Evolutionary conservation across 306 rosid species (phyloP).

Genomic region (Abrus pulchellus): DNA sequence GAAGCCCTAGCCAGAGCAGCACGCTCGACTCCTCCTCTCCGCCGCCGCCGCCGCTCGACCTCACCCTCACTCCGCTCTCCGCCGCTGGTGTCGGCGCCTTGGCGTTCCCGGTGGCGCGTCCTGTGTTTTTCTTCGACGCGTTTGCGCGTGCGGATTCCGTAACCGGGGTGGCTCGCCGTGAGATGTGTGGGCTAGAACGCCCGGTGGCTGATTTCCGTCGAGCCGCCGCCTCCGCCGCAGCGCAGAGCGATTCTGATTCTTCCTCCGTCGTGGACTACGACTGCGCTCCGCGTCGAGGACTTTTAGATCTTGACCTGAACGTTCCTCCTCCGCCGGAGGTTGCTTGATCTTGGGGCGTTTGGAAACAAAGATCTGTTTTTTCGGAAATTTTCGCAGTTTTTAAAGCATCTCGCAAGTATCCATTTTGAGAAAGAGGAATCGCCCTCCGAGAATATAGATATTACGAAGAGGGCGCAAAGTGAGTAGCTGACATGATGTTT

Average conservation of each 20-base stretch:
- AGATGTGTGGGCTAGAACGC: slow-evolving; percentile 52
- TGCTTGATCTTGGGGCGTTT: slow-evolving; percentile 55
- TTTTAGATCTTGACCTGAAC: slow-evolving; percentile 80
- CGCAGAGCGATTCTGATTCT: slow-evolving; percentile 62
- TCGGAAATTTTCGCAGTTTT: not conserved
- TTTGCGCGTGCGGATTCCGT: slow-evolving; percentile 54
- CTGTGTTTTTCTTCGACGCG: slow-evolving; percentile 64
- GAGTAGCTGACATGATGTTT: slow-evolving; percentile 50
- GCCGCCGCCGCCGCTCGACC: slow-evolving; percentile 58
- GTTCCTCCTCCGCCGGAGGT: slow-evolving; percentile 70
- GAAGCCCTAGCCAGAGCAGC: slow-evolving; percentile 78
- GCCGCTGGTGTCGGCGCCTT: not conserved
- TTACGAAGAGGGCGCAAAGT: not conserved
- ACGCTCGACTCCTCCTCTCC: slow-evolving; percentile 63
- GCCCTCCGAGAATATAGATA: slow-evolving; percentile 22
- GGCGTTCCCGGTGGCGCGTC: slow-evolving; percentile 53
- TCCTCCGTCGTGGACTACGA: slow-evolving; percentile 66
- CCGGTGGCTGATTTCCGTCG: slow-evolving; percentile 33
- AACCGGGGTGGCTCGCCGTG: slow-evolving; percentile 45
- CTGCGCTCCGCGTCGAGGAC: slow-evolving; percentile 37
- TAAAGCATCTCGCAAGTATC: not conserved
- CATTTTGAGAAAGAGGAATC: slow-evolving; percentile 36
- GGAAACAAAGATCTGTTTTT: slow-evolving; percentile 22
- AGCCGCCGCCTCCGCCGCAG: not conserved
- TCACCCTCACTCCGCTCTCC: slow-evolving; percentile 51